Base-by-base conservation (phyloP, 2,329 filamentous ascomycete genomes). In the Ophiocordyceps sinensis region DNA sequence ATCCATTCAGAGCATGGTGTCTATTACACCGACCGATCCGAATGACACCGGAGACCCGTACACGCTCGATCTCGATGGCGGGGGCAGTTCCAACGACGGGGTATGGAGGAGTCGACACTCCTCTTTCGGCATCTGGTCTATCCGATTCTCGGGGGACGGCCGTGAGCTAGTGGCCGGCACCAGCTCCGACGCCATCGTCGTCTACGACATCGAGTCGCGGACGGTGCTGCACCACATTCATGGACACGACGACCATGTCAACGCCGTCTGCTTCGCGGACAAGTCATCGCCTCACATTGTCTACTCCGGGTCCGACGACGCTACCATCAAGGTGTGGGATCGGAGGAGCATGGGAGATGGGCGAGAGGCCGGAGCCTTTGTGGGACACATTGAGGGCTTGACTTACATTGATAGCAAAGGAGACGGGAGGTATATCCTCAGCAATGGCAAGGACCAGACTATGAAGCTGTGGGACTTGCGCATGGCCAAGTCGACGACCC, bases 391-490 rank as follows among this genome's bases (percentile, higher is more conserved):
- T 41, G 75, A 82, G 54, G 78, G 78, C 3, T 53, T 82, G 39
- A 82, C 78, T 0, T 82, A 82, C 52, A 71, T 82, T 42, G 78
- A 82, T 58, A 79, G 73, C 59, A 82, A 82, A 53, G 76, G 76
- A 40, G 78, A 82, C 53, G 78, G 78, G 4, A 68, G 78, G 43
- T 96, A 96, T 58, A 82, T 96, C 9, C 74, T 98, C 23, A 88
- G 82, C 49, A 98, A 98, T 53, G 85, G 79, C 46, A 98, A 96
- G 57, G 91, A 98, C 55, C 91, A 96, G 60, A 89, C 81, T 35
- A 94, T 94, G 77, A 96, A 96, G 62, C 71, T 98, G 0, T 98
- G 91, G 91, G 91, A 98, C 58, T 59, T 95, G 42, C 73, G 89
- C 40, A 93, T 85, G 70, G 89, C 87, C 71, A 84, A 91, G 68